Evolutionary conservation across 2,329 filamentous ascomycete genomes (phyloP), one percentile per base, ranked within the genome.

Genomic region (Ophioceras dolichostomum): DNA sequence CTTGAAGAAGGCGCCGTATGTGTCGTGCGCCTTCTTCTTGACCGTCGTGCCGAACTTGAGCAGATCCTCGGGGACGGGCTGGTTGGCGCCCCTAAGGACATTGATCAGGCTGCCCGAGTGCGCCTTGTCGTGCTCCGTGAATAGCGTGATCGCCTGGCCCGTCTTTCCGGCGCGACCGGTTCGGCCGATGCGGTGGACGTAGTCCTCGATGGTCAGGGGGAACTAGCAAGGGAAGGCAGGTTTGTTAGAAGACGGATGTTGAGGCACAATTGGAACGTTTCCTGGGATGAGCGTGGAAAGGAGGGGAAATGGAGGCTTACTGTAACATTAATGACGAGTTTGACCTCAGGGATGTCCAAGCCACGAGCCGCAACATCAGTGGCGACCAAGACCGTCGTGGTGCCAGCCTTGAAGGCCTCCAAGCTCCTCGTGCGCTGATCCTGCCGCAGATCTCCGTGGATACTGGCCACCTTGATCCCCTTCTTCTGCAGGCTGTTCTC

Each of bases 11-110:
- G 87, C 86, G 40, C 91, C 91, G 55, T 96, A 98, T 34, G 84
- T 83, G 52, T 87, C 83, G 63, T 98, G 91, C 34, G 79, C 75
- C 86, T 96, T 96, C 76, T 94, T 95, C 76, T 96, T 98, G 37
- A 98, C 91, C 1, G 89, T 96, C 17, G 87, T 94, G 51, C 91
- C 91, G 49, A 95, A 98, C 63, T 94, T 95, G 57, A 96, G 68
- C 27, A 98, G 66, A 19, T 85, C 83, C 31, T 94, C 86, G 3
- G 91, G 91, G 1, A 98, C 85, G 10, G 78, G 71, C 60, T 98
- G 91, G 46, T 86, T 85, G 18, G 91, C 88, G n/a, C 79, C 84
- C 61, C 83, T 93, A 44, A 98, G 74, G 39, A 98, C 87, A 57
- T 96, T 96, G 65, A 96, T 83, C 49, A 98, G 66, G 9, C 83